A percentile compares a stretch with the other conserved stretches of the same genome.
These are phyloP conservation scores for Aspergillus alliaceus DNA, from an alignment of 2,329 filamentous ascomycete genomes.

Conservation along the genomic window DNA sequence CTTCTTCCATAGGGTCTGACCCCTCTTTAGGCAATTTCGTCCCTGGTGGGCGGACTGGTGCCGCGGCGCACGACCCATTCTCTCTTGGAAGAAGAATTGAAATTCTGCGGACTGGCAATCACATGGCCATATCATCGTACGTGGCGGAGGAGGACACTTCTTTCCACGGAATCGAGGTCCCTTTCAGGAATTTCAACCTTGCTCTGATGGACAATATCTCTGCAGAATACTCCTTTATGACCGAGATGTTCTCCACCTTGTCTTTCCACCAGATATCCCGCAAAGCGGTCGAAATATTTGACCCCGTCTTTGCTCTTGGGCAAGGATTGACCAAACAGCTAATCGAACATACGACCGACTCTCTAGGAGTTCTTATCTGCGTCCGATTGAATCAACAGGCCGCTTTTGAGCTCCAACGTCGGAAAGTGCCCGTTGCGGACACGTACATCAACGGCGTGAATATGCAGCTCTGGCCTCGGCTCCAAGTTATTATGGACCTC, in stretches of 20 bases:
- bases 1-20: conserved; percentile 11
- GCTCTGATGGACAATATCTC: conserved; percentile 91
- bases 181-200: conserved; percentile 92
- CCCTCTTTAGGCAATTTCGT: conserved; percentile 33
- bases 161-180: conserved; percentile 82
- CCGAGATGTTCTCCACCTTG: conserved; percentile 80
- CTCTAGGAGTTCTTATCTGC: conserved; percentile 82
- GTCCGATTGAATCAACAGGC: conserved; percentile 91
- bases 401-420: conserved; percentile 88
- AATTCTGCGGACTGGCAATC: conserved; percentile 70
- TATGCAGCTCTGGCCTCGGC: conserved; percentile 94
- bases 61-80: conserved; percentile 73
- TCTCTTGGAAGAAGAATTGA: conserved; percentile 85
- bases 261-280: conserved; percentile 75
- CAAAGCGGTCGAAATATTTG: conserved; percentile 85
- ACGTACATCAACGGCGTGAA: conserved; percentile 90
- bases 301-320: conserved; percentile 83
- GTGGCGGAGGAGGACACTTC: conserved; percentile 86
- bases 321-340: conserved; percentile 74
- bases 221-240: conserved; percentile 91
- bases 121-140: conserved; percentile 79
- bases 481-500: conserved; percentile 89
- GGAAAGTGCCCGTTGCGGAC: conserved; percentile 85
- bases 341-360: conserved; percentile 75
- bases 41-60: conserved; percentile 39